Evolutionary conservation across 225 moss, liverwort and hornwort species (phyloP).

Genomic region (Polytrichum commune): DNA sequence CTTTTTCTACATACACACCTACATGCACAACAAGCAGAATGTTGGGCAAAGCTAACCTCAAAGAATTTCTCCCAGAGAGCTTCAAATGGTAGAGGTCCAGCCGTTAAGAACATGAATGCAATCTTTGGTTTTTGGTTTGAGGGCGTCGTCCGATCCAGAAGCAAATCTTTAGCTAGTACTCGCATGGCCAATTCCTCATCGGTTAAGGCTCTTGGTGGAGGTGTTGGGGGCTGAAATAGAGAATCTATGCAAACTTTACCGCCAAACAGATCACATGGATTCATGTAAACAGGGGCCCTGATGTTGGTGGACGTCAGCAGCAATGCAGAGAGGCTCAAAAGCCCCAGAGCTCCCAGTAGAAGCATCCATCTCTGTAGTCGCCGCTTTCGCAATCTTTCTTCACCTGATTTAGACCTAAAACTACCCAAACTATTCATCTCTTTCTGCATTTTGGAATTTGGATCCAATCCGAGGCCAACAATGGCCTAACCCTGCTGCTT

Average conservation of each 20-base stretch:
- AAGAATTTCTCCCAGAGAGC: slow-evolving; percentile 50
- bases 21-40: no score
- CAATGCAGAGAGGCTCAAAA: slow-evolving; percentile 28
- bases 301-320: slow-evolving; percentile 22
- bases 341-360: slow-evolving; percentile 19
- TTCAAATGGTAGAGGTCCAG: slow-evolving; percentile 47
- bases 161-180: slow-evolving; percentile 34
- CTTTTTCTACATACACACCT: no score
- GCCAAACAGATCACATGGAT: slow-evolving; percentile 50
- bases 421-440: slow-evolving; percentile 24
- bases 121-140: slow-evolving; percentile 33
- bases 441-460: slow-evolving; percentile 28
- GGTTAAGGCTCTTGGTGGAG: slow-evolving; percentile 21
- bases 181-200: slow-evolving; percentile 38
- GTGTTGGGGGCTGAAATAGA: slow-evolving; percentile 19
- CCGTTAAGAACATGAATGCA: slow-evolving; percentile 54
- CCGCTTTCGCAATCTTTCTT: slow-evolving; percentile 27
- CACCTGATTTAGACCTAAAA: slow-evolving; percentile 18
- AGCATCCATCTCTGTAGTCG: slow-evolving; percentile 18
- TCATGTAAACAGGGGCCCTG: slow-evolving; percentile 27
- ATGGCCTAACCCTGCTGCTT: no score
- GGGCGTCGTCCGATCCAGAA: slow-evolving; percentile 6
- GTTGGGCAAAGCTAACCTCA: slow-evolving; percentile 23
- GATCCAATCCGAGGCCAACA: no score
- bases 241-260: slow-evolving; percentile 29